Evolutionary conservation across 1,284 basidiomycete genomes (phyloP).

Genomic region (Rhizoctonia solani): DNA sequence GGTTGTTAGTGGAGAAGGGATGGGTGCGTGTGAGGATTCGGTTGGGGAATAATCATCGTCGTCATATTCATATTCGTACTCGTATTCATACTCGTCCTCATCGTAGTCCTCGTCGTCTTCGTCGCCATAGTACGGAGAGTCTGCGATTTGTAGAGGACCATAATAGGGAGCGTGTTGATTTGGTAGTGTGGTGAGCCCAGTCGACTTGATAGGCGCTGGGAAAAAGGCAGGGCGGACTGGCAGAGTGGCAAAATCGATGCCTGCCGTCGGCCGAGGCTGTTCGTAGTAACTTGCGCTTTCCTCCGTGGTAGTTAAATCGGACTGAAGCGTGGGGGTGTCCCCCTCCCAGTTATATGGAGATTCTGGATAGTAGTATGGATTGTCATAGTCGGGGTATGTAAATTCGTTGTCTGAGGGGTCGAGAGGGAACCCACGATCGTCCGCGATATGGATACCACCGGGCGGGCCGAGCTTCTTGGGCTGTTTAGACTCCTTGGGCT

Average conservation of each 20-base stretch:
- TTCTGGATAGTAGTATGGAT: conserved; percentile 1
- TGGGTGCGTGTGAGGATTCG: conserved; percentile 1
- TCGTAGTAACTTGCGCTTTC: conserved; percentile 8
- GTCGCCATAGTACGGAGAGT: background rate
- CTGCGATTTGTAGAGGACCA: background rate
- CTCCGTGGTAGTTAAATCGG: conserved; percentile 1
- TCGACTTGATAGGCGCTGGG: conserved; percentile 30
- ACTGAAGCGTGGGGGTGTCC: conserved; percentile 23
- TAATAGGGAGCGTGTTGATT: background rate
- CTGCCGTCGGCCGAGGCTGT: conserved; percentile 6
- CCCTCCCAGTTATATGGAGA: background rate
- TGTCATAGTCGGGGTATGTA: conserved; percentile 19
- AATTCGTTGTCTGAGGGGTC: conserved; percentile 7
- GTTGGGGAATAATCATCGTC: background rate
- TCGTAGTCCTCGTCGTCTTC: background rate
- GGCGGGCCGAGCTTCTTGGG: background rate
- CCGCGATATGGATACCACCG: no score
- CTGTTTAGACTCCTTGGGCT: background rate
- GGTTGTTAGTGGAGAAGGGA: conserved; percentile 17
- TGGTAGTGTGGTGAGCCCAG: conserved; percentile 11
- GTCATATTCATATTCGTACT: no score
- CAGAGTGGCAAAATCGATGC: background rate
- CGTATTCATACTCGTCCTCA: no score
- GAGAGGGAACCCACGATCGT: background rate
- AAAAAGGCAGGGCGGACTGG: conserved; percentile 30